These are phyloP conservation scores for Sordariomycetes sp. DNA, from an alignment of 2,329 filamentous ascomycete genomes.

Conservation along the genomic window DNA sequence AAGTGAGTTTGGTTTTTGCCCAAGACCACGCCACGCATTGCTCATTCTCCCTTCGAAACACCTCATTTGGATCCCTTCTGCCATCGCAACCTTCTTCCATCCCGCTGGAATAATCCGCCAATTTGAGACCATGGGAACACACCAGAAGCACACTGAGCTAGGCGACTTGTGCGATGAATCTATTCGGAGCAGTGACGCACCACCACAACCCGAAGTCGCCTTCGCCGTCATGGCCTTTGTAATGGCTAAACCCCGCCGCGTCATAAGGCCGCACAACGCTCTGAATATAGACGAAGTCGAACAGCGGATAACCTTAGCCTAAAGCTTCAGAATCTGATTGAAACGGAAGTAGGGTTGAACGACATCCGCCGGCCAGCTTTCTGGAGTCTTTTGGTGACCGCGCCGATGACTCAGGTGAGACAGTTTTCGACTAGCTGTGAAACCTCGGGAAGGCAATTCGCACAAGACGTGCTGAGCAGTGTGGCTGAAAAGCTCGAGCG, in stretches of 20 bases:
- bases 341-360: background rate
- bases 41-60: background rate
- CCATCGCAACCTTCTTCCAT: background rate
- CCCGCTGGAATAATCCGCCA: background rate
- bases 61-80: background rate
- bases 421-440: background rate
- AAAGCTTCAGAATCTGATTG: background rate
- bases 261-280: background rate
- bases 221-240: background rate
- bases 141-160: background rate
- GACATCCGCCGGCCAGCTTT: background rate
- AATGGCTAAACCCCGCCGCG: background rate
- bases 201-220: background rate
- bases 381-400: background rate
- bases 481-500: too few relatives aligned
- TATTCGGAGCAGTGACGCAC: background rate
- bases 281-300: background rate
- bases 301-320: background rate
- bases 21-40: background rate
- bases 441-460: background rate
- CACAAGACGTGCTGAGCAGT: too few relatives aligned
- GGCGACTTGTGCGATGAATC: background rate
- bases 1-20: too few relatives aligned
- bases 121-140: background rate
- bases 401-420: background rate